phyloP scores from a whole-genome alignment of 768 basidiomycete species.

The Botryobasidium botryosum region DNA sequence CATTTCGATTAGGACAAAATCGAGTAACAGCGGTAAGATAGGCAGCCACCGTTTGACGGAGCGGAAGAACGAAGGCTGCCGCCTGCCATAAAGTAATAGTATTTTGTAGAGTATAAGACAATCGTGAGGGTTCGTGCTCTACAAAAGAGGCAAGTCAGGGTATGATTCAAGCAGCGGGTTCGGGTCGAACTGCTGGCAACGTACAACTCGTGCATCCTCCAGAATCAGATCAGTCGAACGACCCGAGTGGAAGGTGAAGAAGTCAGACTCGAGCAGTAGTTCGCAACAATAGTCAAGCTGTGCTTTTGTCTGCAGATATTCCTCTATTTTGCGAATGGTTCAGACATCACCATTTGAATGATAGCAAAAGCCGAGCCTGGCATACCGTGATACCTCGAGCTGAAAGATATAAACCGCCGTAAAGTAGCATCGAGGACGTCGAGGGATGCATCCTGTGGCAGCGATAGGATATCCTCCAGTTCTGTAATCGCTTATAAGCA shows the following conservation, averaged over 20 bases:
- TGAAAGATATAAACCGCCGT: constrained; percentile 57
- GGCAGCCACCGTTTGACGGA: constrained; percentile 72
- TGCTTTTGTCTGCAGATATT: constrained; percentile 66
- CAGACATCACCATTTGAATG: neutral
- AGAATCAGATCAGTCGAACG: constrained; percentile 73
- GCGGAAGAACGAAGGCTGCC: constrained; percentile 50
- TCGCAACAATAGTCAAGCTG: constrained; percentile 75
- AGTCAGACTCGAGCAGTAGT: constrained; percentile 62
- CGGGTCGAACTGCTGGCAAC: constrained; percentile 15
- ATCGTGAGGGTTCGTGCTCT: constrained; percentile 76
- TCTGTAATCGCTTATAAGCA: constrained; percentile 31
- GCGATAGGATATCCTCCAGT: constrained; percentile 62
- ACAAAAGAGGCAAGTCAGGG: constrained; percentile 12
- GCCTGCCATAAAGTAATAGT: constrained; percentile 59
- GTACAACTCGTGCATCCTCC: constrained; percentile 48
- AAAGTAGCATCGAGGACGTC: constrained; percentile 63
- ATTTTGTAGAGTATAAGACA: constrained; percentile 66
- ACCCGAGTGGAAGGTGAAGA: constrained; percentile 83
- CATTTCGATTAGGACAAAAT: constrained; percentile 65
- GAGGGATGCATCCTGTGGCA: constrained; percentile 50
- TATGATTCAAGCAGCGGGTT: constrained; percentile 2
- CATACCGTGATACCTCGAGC: constrained; percentile 76
- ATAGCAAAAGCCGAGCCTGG: constrained; percentile 6
- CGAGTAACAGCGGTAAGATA: constrained; percentile 68
- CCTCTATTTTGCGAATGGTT: constrained; percentile 33